Evolutionary conservation across 2,329 filamentous ascomycete species (phyloP), one percentile per base, ranked within the genome.

Genomic region (Alternaria dauci): DNA sequence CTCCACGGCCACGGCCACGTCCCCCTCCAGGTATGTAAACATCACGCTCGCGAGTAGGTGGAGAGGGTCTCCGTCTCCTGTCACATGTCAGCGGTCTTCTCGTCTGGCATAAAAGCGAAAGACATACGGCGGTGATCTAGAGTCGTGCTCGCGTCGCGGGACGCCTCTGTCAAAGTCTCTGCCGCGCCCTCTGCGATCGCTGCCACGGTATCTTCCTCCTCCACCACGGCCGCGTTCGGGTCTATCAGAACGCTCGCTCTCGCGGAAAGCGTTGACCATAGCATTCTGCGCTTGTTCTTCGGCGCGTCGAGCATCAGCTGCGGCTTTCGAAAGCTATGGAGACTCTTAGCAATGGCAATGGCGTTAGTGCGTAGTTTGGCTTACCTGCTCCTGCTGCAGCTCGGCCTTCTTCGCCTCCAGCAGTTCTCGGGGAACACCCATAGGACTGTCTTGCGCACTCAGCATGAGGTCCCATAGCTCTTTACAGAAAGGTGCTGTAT

Each of bases 331-430:
- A 36, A 92, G 91, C 74, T 96, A 90, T 94, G 42, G 18, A 39
- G 16, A 32, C n/a, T 30, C 57, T 71, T 71, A 78, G 75, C 59
- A 42, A 39, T 52, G 51, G 25, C 26, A 25, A n/a, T 34, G 39
- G 14, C 8, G 36, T 32, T 39, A 18, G 28, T 11, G 18, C 6
- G 39, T 39, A 28, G 18, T 12, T 18, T 32, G 26, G 57, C 76
- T 34, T 78, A 96, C 94, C 89, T 96, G 96, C 80, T 97, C 93
- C 79, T 97, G 93, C 63, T 95, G 92, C 48, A 99, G 83, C 79
- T 99, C 95, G 44, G 92, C 82, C 81, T 98, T 99, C 84, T 99
- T 99, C 0, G 94, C 94, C 77, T 99, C 95, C 3, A 99, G 82
- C 42, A 99, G 84, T 79, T 97, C 94, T 78, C 96, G 94, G 0